Evolutionary conservation across 148 eudicot genomes (phyloP).

Genomic region (Suaeda aralocaspica): DNA sequence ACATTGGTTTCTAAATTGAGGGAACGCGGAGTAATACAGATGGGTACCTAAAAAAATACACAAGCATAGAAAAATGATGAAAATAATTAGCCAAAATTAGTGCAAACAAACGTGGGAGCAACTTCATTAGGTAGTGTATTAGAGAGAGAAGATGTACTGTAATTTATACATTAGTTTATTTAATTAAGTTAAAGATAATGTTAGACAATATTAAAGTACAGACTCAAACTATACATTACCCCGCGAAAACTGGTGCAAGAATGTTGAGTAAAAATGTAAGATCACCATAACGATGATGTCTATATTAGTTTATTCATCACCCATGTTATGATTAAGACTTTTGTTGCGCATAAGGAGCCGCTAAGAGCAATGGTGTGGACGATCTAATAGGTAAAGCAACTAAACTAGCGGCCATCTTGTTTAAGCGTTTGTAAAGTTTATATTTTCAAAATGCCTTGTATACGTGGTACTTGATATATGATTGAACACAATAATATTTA

Average conservation of each 20-base stretch:
- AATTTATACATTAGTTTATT: background rate
- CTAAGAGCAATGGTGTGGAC: too few species aligned
- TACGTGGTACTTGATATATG: too few species aligned
- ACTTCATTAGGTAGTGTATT: conserved; percentile 22
- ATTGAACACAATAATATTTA: too few species aligned
- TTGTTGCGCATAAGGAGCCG: too few species aligned
- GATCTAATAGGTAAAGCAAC: too few species aligned
- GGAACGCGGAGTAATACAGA: conserved; percentile 16
- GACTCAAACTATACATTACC: background rate
- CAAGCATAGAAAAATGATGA: conserved; percentile 19
- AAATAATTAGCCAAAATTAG: conserved; percentile 32
- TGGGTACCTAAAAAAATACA: conserved; percentile 6
- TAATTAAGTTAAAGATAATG: conserved; percentile 10
- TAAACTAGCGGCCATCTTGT: too few species aligned
- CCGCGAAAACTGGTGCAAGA: conserved; percentile 3
- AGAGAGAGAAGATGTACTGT: conserved; percentile 8
- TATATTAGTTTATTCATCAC: background rate
- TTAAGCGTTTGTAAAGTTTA: too few species aligned
- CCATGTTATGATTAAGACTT: too few species aligned
- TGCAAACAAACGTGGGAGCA: conserved; percentile 46
- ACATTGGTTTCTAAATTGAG: conserved; percentile 4
- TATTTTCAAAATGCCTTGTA: too few species aligned
- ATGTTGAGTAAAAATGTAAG: too few species aligned
- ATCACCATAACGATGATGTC: conserved; percentile 7
- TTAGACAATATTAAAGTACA: background rate